Percentiles rank a stretch among this genome's conserved stretches.
Conservation (phyloP, 495 filamentous ascomycete species). For the Daldinia decipiens region DNA sequence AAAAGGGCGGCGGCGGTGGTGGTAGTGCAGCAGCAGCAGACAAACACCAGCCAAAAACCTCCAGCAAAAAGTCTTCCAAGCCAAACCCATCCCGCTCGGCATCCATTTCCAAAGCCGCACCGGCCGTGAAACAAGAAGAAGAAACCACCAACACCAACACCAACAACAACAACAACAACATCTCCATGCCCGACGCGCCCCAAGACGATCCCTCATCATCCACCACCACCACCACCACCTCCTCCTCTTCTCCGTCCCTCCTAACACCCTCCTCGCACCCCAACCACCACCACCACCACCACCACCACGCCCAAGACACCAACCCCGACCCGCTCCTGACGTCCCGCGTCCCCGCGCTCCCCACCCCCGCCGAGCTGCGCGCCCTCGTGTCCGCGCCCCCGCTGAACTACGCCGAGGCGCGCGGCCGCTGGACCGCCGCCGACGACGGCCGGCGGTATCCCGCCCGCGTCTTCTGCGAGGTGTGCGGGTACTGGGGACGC, state of each 20-base stretch:
- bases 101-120: slow-evolving; percentile 42
- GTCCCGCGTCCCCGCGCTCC: slow-evolving; percentile 70
- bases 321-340: slow-evolving; percentile 72
- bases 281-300: too few species aligned
- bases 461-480: slow-evolving; percentile 80
- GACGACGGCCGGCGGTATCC: slow-evolving; percentile 59
- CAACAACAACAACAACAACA: too few species aligned
- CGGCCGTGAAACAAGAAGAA: slow-evolving; percentile 43
- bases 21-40: slow-evolving; percentile 13
- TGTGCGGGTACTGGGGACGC: slow-evolving; percentile 93
- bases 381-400: slow-evolving; percentile 75
- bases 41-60: slow-evolving; percentile 33
- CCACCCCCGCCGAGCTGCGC: slow-evolving; percentile 73
- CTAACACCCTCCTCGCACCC: slow-evolving; percentile 42
- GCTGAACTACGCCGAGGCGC: slow-evolving; percentile 80
- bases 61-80: slow-evolving; percentile 37
- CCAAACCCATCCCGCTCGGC: slow-evolving; percentile 35
- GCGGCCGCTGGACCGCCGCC: slow-evolving; percentile 63
- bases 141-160: too few species aligned
- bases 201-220: slow-evolving; percentile 5
- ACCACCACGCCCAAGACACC: too few species aligned
- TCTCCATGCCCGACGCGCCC: slow-evolving; percentile 52
- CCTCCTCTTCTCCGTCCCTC: slow-evolving; percentile 44
- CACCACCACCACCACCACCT: too few species aligned
- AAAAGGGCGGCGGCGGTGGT: slow-evolving; percentile 27